Base-by-base conservation (phyloP, 208 protist genomes). In the Wallacemonas sp. region DNA sequence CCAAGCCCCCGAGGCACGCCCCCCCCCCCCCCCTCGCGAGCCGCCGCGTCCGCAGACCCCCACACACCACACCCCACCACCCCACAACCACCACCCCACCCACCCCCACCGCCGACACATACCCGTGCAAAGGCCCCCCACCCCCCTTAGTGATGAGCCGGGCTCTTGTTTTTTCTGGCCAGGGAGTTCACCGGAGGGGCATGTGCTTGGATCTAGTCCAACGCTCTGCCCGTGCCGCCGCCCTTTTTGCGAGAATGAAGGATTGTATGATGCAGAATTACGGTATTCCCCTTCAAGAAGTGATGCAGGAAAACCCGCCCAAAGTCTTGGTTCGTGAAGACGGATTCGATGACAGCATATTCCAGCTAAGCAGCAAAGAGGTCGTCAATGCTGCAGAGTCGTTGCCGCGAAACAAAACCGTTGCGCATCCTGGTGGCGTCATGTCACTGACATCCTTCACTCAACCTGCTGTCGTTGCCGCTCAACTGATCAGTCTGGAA, bases 151-250 rank as follows among this genome's bases (percentile, higher is more conserved):
- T 33, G 26, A 58, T 58, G 51, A 58, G 51, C 34, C 51, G 51
- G 3, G 88, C 82, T 0, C 65, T 94, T 1, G 70, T 92, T 1
- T 96, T 96, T 55, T 92, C 85, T 1, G 91, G 91, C 12, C 86
- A 96, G 53, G 91, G 88, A 0, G 62, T 85, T 11, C 88, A 96
- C 42, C 63, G 63, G n/a, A 77, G 87, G 59, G 80, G 78, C 0
- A 94, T 96, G 88, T 75, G 79, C 47, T 78, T 88, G 72, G 71
- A 87, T 42, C 66, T 90, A 9, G 56, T 91, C 1, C 61, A 66
- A 47, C 34, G 72, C 6, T 54, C 64, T 19, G 62, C 68, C 14
- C 28, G 59, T 3, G 82, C 72, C 5, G 84, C 79, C 5, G 47
- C 53, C 21, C 45, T 93, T 24, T 96, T 86, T 84, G 77, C 82